Evolutionary conservation across 2,329 filamentous ascomycete genomes (phyloP).

Genomic region (Dactylellina parvicollis): DNA sequence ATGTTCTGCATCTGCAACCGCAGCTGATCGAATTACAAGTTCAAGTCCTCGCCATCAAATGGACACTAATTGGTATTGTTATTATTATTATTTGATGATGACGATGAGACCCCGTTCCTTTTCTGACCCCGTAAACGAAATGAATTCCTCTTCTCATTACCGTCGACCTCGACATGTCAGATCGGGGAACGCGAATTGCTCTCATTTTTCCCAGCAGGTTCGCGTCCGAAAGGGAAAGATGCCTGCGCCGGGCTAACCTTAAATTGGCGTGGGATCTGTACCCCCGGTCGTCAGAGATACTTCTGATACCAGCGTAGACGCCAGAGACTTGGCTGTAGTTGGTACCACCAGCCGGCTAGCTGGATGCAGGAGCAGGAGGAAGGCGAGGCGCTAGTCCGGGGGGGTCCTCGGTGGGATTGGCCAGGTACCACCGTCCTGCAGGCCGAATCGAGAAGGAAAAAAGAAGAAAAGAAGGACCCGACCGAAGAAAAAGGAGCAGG

Average conservation of each 20-base stretch:
- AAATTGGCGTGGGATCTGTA: slow-evolving; percentile 33
- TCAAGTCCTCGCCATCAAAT: slow-evolving; percentile 42
- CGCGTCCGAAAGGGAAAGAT: slow-evolving; percentile 23
- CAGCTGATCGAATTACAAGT: slow-evolving; percentile 6
- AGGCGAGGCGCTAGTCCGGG: slow-evolving; percentile 54
- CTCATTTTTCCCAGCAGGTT: slow-evolving; percentile 1
- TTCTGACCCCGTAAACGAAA: not conserved
- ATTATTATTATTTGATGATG: not conserved
- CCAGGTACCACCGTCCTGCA: slow-evolving; percentile 29
- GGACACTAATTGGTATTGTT: slow-evolving; percentile 12
- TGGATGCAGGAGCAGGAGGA: slow-evolving; percentile 52
- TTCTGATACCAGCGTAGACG: slow-evolving; percentile 4
- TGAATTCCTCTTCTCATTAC: not conserved
- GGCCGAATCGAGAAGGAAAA: slow-evolving; percentile 36
- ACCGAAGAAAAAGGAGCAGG: not conserved
- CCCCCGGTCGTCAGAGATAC: not conserved
- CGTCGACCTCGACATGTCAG: not conserved
- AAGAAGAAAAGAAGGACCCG: slow-evolving; percentile 10
- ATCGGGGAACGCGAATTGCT: not conserved
- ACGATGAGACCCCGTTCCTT: not conserved
- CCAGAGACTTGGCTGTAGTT: not conserved
- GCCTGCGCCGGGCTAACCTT: slow-evolving; percentile 22
- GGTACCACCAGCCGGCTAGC: slow-evolving; percentile 25
- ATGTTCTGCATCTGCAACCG: slow-evolving; percentile 23
- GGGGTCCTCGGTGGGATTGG: slow-evolving; percentile 44